Evolutionary conservation across 148 eudicot species (phyloP), one percentile per base, ranked within the genome.

Genomic region (Rhododendron ferrugineum): DNA sequence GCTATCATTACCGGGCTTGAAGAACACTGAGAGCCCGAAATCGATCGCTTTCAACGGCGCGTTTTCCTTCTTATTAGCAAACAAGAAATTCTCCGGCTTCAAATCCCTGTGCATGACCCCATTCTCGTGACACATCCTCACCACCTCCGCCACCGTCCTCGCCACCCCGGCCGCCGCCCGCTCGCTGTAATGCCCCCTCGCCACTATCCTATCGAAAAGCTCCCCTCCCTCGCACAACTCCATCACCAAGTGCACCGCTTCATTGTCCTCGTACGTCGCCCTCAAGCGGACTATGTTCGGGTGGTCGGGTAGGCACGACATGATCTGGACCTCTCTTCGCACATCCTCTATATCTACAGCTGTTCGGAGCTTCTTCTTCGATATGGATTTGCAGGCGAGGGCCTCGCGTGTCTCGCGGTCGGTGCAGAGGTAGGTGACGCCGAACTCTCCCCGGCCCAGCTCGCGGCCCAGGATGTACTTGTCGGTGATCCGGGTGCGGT

Each of bases 171-270:
- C 98, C 3, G 98, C 98, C 9, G 98, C 98, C 4, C 98, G 72
- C 80, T 95, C 98, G 2, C 94, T 93, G 66, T 95, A 95, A 85
- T 95, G 98, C 3, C 98, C 98, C 28, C 96, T 88, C 4, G 98
- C 98, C 7, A 95, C 98, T 28, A 95, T 95, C 91, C 98, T 75
- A 68, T 95, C 98, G 36, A 95, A 95, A n/a, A 95, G 78, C 83
- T 95, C 98, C 5, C 98, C 98, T 0, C 98, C 98, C 56, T 93
- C 98, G 80, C 98, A 95, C 13, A 95, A 50, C 93, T 95, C 98
- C 98, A 95, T 95, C 22, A 95, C 98, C 84, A 95, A 82, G 58
- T 95, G 98, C 40, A 95, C 98, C 9, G 96, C 96, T 68, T 93
- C 95, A 73, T 91, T 87, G 40, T 95, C 98, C 87, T 95, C 98